Percentiles rank a stretch among this genome's conserved stretches.
phyloP scores from a whole-genome alignment of 2,329 filamentous ascomycete genomes.

The Aspergillus unguis region DNA sequence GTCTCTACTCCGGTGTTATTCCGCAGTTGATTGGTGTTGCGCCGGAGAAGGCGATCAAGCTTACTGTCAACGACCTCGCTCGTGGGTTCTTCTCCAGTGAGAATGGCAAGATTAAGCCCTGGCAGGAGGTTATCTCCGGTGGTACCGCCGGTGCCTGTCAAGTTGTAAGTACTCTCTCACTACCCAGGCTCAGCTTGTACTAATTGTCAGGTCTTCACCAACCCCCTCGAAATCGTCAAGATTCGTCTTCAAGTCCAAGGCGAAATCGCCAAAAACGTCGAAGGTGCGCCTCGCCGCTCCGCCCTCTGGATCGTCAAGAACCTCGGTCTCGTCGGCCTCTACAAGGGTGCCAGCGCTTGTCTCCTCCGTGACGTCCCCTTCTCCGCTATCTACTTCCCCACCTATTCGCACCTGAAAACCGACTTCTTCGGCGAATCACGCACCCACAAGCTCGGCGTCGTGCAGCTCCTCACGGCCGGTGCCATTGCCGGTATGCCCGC shows the following conservation, averaged over 20 bases:
- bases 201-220: constrained; percentile 75
- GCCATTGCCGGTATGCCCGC: constrained; percentile 92
- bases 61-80: constrained; percentile 95
- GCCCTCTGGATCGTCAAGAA: constrained; percentile 98
- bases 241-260: constrained; percentile 97
- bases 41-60: constrained; percentile 99
- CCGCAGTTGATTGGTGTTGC: constrained; percentile 96
- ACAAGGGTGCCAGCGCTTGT: constrained; percentile 95
- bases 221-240: constrained; percentile 98
- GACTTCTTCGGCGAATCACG: constrained; percentile 88
- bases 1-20: constrained; percentile 89
- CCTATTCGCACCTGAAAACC: constrained; percentile 90
- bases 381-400: constrained; percentile 97
- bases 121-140: constrained; percentile 79
- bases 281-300: constrained; percentile 79
- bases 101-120: constrained; percentile 66
- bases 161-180: constrained; percentile 65
- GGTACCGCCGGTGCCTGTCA: constrained; percentile 88
- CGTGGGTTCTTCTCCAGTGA: constrained; percentile 70
- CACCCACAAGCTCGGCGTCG: constrained; percentile 80
- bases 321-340: constrained; percentile 86
- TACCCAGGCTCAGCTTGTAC: neutral
- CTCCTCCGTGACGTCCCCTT: constrained; percentile 95
- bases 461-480: constrained; percentile 90
- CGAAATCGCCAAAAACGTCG: constrained; percentile 83